Evolutionary conservation across 2,329 filamentous ascomycete species (phyloP).

Genomic region (Fusarium sp.): DNA sequence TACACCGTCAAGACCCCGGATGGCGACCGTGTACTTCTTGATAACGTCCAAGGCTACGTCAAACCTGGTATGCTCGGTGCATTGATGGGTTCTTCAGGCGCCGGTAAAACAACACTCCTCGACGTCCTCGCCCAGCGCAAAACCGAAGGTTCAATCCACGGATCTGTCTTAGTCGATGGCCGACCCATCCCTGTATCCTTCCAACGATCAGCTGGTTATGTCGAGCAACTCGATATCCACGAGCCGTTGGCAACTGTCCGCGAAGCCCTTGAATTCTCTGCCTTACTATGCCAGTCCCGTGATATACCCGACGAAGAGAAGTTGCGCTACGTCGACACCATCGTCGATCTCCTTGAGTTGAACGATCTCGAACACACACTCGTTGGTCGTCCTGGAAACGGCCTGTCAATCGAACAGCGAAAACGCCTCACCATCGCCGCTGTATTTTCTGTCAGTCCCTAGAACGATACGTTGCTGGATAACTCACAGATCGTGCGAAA

Average conservation of each 20-base stretch:
- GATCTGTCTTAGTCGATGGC: conserved; percentile 80
- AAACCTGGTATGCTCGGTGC: conserved; percentile 82
- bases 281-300: conserved; percentile 75
- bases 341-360: conserved; percentile 71
- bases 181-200: conserved; percentile 75
- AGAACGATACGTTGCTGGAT: too few species aligned
- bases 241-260: conserved; percentile 77
- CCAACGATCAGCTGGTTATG: conserved; percentile 81
- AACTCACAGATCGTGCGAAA: too few species aligned
- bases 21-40: conserved; percentile 74
- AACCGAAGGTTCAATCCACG: conserved; percentile 78
- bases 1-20: conserved; percentile 72
- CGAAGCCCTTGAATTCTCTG: conserved; percentile 79
- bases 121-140: conserved; percentile 83
- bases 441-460: too few species aligned
- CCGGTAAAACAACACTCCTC: conserved; percentile 85
- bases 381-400: conserved; percentile 59
- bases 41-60: conserved; percentile 84
- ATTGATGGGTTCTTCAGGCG: conserved; percentile 81
- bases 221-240: conserved; percentile 84
- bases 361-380: conserved; percentile 58
- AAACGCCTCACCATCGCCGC: conserved; percentile 65
- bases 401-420: conserved; percentile 61
- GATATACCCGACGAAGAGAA: conserved; percentile 72
- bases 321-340: conserved; percentile 77